A percentile compares a stretch with the other conserved stretches of the same genome.
Evolutionary conservation across 2,329 filamentous ascomycete species (phyloP).

Genomic region (Lachnum nothofagi): DNA sequence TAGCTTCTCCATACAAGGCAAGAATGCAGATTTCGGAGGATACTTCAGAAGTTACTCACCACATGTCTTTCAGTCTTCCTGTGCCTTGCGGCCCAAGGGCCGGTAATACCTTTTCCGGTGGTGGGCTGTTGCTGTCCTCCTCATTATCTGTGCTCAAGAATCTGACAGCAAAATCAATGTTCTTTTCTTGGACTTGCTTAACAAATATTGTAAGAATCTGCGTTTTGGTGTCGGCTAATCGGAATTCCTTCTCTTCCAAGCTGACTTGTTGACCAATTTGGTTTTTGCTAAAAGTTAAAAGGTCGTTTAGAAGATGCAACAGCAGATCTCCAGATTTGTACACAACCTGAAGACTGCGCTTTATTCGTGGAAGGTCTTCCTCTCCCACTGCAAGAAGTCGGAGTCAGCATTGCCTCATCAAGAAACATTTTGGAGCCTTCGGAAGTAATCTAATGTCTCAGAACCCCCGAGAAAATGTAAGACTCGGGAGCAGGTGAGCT

Average conservation of each 20-base stretch:
- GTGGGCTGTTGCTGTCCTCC: constrained; percentile 7
- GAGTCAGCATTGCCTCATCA: too few species aligned
- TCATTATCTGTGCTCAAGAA: constrained; percentile 55
- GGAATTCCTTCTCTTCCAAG: constrained; percentile 80
- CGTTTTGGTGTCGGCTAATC: constrained; percentile 73
- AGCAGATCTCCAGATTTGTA: constrained; percentile 85
- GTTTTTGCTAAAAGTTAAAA: constrained; percentile 91
- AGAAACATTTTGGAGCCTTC: too few species aligned
- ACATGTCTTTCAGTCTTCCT: constrained; percentile 75
- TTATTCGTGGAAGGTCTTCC: constrained; percentile 70
- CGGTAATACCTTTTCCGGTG: constrained; percentile 38
- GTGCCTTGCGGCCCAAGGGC: constrained; percentile 61
- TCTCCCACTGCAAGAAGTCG: too few species aligned
- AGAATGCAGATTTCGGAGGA: too few species aligned
- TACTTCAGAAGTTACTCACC: constrained; percentile 4
- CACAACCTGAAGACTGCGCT: constrained; percentile 78
- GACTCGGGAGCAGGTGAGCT: too few species aligned
- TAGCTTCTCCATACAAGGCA: not conserved
- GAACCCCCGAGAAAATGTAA: too few species aligned
- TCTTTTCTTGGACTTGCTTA: constrained; percentile 76
- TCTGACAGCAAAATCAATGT: constrained; percentile 66
- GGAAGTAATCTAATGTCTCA: too few species aligned
- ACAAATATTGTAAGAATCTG: constrained; percentile 84
- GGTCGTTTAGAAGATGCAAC: constrained; percentile 79
- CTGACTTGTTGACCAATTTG: constrained; percentile 81